Evolutionary conservation across 371 early-diverging fungal species (phyloP), one percentile per base, ranked within the genome.

Genomic region (Smittium culicis): DNA sequence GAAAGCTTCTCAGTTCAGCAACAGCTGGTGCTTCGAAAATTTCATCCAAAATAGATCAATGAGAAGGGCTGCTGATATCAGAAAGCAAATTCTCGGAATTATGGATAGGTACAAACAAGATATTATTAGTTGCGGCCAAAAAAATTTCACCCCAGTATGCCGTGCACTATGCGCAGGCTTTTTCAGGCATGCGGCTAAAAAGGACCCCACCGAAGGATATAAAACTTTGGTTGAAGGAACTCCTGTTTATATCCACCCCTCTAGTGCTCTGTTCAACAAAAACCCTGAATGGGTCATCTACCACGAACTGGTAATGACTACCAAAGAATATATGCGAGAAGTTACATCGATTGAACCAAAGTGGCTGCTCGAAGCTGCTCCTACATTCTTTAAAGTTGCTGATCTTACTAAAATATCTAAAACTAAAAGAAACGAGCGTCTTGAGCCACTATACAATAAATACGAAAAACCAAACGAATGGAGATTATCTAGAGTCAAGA

Each of bases 211-310:
- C 73, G 97, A 95, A 78, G 95, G 96, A 3, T 98, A 98, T 78
- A 95, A 95, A 77, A 96, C 96, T 8, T 78, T 96, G 25, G 82
- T 93, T 1, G 97, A 96, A 78, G 94, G 95, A 0, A 95, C 94
- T 16, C 93, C 93, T n/a, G 94, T 95, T 24, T 90, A 90, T 69
- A 91, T 98, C 56, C 98, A 98, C 78, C 98, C 96, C 63, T 86
- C 86, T 24, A 92, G 92, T 71, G 87, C 95, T 24, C 76, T 99
- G 68, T 98, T 93, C 74, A 93, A 94, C 79, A 87, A 89, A 81
- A 89, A 88, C 62, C 97, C 98, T 35, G 94, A 96, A 80, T 98
- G 94, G 93, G 91, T 98, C 25, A 89, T 99, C 68, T 99, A 98
- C 80, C 92, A 96, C 74, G 94, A 94, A 80, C 81, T 98, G 68